Base-by-base conservation (phyloP, 257 asterid genomes). In the Ballota nigra region DNA sequence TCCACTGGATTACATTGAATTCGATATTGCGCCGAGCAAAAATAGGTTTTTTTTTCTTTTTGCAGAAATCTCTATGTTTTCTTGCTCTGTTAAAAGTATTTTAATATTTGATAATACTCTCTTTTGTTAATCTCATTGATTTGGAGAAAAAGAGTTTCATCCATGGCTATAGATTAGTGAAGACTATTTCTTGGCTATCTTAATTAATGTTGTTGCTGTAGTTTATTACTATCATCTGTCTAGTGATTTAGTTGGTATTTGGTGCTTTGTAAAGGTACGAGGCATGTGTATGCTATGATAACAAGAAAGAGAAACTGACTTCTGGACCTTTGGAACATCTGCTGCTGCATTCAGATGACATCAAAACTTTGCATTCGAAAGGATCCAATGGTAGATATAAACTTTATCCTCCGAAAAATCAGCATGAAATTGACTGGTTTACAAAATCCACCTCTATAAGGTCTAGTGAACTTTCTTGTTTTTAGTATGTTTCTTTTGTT, bases 251-350 rank as follows among this genome's bases (percentile, higher is more conserved):
- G 47, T 62, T 62, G 38, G 55, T 73, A 22, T 13, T 73, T 57
- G 72, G 53, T 77, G 64, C 58, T 60, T 40, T 79, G 26, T 75
- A 57, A 84, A 95, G 99, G 87, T 95, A 87, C 12, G 99, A 85
- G 80, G 89, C 89, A 28, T 74, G 71, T 70, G 82, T 83, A 63
- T 80, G 87, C 82, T 73, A 57, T 11, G 85, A 61, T 34, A 73
- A 83, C 78, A 78, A 73, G 79, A 67, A 72, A 82, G 98, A 87
- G 77, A 74, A 75, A 70, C 89, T 81, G 66, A 63, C 85, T 73
- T 92, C 95, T 16, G 99, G 96, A 24, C 77, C 77, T 71, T 86
- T 92, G 83, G 90, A 90, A 83, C 92, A 81, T 77, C 83, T 95
- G 69, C 71, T 89, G 69, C 83, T 75, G 75, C 96, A 92, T 83